Conservation (phyloP, 257 asterid species). For the Solanum pinnatisectum region DNA sequence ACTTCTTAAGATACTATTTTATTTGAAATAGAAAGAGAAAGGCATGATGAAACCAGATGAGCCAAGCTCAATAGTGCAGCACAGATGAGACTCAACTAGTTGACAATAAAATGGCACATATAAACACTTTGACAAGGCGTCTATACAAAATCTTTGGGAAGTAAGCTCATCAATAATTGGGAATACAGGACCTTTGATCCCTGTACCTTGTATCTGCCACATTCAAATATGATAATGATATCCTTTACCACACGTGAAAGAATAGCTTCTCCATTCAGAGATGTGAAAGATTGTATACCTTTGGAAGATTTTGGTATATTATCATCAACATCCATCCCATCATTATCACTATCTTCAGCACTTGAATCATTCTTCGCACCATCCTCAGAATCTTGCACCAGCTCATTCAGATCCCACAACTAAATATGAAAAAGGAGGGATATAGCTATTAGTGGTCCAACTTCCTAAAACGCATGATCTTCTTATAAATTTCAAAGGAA, state of each 20-base stretch:
- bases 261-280: background rate
- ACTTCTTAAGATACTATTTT: background rate
- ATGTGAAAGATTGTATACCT: conserved; percentile 24
- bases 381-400: conserved; percentile 54
- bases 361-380: conserved; percentile 21
- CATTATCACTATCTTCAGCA: conserved; percentile 46
- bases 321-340: conserved; percentile 71
- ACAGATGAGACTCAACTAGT: background rate
- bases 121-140: background rate
- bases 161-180: background rate
- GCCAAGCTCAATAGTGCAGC: background rate
- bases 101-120: background rate
- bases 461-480: background rate
- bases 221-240: background rate
- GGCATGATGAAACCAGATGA: background rate
- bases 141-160: background rate
- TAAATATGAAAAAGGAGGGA: conserved; percentile 1
- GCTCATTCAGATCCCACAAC: conserved; percentile 76
- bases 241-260: background rate
- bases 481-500: background rate
- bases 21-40: background rate
- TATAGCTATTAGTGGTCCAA: background rate
- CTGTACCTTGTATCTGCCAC: background rate
- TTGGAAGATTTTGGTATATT: conserved; percentile 46
- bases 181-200: background rate